Evolutionary conservation across 208 protist genomes (phyloP).

Genomic region (Strigomonas oncopelti): DNA sequence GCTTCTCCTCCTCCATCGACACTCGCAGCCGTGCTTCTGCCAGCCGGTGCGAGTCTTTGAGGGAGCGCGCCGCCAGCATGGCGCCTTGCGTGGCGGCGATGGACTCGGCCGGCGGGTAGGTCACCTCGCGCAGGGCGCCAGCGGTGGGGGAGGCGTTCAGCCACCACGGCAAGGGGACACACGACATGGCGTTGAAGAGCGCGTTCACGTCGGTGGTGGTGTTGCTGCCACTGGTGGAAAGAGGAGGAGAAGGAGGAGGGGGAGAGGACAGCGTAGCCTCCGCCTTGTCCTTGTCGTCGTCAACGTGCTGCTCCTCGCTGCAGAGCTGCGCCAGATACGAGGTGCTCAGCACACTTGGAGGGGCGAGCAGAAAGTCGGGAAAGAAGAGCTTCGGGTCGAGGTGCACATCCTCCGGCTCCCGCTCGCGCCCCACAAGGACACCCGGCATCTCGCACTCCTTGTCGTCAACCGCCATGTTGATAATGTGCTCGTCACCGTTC

Average conservation of each 20-base stretch:
- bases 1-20: slow-evolving; percentile 13
- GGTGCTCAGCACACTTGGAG: slow-evolving; percentile 11
- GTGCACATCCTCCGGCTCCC: slow-evolving; percentile 33
- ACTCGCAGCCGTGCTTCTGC: slow-evolving; percentile 20
- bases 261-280: not conserved
- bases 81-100: slow-evolving; percentile 30
- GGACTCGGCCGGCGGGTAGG: slow-evolving; percentile 36
- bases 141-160: slow-evolving; percentile 60
- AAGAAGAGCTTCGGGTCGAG: slow-evolving; percentile 29
- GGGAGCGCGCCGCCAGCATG: slow-evolving; percentile 41
- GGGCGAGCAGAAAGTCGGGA: slow-evolving; percentile 32
- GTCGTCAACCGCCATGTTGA: slow-evolving; percentile 52
- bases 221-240: too few relatives aligned
- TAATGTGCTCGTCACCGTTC: slow-evolving; percentile 39
- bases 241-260: too few relatives aligned
- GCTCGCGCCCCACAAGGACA: slow-evolving; percentile 68
- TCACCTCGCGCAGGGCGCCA: slow-evolving; percentile 42
- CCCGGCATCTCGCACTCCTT: slow-evolving; percentile 42
- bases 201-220: not conserved
- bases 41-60: slow-evolving; percentile 34
- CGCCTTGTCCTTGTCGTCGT: not conserved
- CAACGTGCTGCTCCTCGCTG: not conserved
- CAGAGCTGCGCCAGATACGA: slow-evolving; percentile 17
- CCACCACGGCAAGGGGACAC: slow-evolving; percentile 60
- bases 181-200: not conserved